Base-by-base conservation (phyloP, 1,284 basidiomycete species). In the Ceratobasidium sp. region DNA sequence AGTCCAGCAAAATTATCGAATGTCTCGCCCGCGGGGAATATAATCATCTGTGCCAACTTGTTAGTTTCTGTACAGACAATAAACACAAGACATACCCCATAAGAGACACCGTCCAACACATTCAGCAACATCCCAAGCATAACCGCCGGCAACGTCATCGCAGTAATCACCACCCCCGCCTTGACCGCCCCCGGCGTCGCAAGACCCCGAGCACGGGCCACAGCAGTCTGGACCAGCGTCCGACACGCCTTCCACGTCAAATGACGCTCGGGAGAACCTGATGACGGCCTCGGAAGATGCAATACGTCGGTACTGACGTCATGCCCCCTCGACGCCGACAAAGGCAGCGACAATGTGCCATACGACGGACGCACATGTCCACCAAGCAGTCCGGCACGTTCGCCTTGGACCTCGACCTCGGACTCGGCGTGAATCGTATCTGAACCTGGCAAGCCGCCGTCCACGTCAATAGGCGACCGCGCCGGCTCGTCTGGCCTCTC, bases 81-180 rank as follows among this genome's bases (percentile, higher is more conserved):
- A n/a, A 48, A 78, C 38, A 44, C 44, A 74, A 75, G 54, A 79
- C 74, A 54, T 50, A 81, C 18, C 89, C 93, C 83, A 94, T 93
- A 96, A 65, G 91, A 95, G 59, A 99, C 92, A 4, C 96, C 98
- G 82, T 99, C 97, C 33, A 99, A 87, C 59, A 99, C 90, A 82
- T 99, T 99, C 80, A 99, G 87, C 60, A 99, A 85, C 80, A 92
- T 89, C 2, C 97, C 97, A 10, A 99, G 87, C 14, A 97, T 84
- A 12, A 97, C 96, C 0, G 96, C 95, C 0, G 97, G 97, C 23
- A 96, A 81, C 30, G 60, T 52, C 3, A 30, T 27, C 0, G 27
- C 48, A 4, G 52, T 59, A 8, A 65, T 27, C 5, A 46, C 30
- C 46, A 75, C 33, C 38, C 60, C 62, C 3, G 44, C 18, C 62